Evolutionary conservation across 345 rosid species (phyloP), one percentile per base, ranked within the genome.

Genomic region (Populus deltoides): DNA sequence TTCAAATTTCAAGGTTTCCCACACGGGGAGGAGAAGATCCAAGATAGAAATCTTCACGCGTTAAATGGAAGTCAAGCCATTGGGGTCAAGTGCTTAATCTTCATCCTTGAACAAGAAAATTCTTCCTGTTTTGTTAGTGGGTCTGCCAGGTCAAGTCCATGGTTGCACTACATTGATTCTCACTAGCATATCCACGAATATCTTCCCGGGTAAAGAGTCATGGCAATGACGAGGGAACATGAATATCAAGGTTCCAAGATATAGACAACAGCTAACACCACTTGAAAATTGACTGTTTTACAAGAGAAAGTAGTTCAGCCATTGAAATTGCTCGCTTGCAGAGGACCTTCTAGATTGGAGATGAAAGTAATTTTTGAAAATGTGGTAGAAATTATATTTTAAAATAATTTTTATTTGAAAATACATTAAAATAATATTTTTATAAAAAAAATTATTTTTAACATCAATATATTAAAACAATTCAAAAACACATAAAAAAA

Each of bases 31-130:
- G 36, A 47, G 53, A 41, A 70, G 35, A 31, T 68, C 49, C 18
- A 18, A 25, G 3, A 12, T 25, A 74, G 38, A 69, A 75, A 75
- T 66, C 65, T 47, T 66, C 65, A 75, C 47, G 71, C 78, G n/a
- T 65, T 66, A 31, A 33, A 33, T 33, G 66, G 38, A 41, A 65
- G 71, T 66, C 71, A 47, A 66, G 59, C 3, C 69, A 1, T 22
- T 27, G 41, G 51, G 59, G n/a, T 12, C 8, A 75, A 47, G 78
- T 75, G 61, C 5, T 75, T 69, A 33, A 43, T 66, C 71, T 66
- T 33, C 78, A 49, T 43, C 43, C 31, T 66, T 6, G 27, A 27
- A 75, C 35, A 22, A 35, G n/a, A 35, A 66, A 66, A 66, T 22
- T 36, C 1, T 22, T 57, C 6, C 35, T 36, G 7, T 33, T 22